Percentiles rank a stretch among this genome's conserved stretches.
Evolutionary conservation across 352 stramenopile species (phyloP).

Genomic region (Pythium plurisporium): DNA sequence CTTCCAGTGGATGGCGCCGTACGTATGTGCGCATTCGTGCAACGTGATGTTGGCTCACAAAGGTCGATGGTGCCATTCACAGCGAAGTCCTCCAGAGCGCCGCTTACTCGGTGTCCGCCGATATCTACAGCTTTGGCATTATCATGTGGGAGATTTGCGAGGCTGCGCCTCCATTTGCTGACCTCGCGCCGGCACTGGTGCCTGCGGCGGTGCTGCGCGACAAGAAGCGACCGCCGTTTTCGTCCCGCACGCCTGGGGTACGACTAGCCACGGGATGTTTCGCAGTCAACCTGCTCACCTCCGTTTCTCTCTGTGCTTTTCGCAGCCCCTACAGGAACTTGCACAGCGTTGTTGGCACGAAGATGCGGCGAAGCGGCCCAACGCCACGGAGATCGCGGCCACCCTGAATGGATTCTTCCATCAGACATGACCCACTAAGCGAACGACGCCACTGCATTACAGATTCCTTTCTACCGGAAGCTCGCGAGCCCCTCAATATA

Average conservation of each 20-base stretch:
- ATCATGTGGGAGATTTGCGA: slow-evolving; percentile 85
- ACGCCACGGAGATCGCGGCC: slow-evolving; percentile 33
- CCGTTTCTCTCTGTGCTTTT: not conserved
- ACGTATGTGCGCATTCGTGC: slow-evolving; percentile 19
- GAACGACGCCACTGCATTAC: not conserved
- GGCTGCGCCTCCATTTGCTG: slow-evolving; percentile 48
- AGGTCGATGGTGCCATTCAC: not conserved
- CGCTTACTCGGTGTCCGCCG: slow-evolving; percentile 60
- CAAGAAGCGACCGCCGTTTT: slow-evolving; percentile 53
- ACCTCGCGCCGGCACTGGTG: slow-evolving; percentile 45
- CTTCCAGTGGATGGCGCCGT: slow-evolving; percentile 84
- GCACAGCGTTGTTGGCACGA: slow-evolving; percentile 69
- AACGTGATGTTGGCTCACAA: not conserved
- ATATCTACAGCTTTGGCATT: slow-evolving; percentile 80
- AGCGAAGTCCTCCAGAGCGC: slow-evolving; percentile 69
- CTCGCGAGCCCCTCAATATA: slow-evolving; percentile 74
- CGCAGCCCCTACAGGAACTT: slow-evolving; percentile 51
- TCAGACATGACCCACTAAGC: slow-evolving; percentile 2
- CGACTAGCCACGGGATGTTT: not conserved
- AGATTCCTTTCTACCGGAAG: too few relatives aligned
- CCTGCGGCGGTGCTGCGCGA: slow-evolving; percentile 64
- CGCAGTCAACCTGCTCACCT: too few relatives aligned
- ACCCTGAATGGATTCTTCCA: slow-evolving; percentile 53
- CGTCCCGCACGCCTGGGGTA: slow-evolving; percentile 41
- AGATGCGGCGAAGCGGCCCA: slow-evolving; percentile 41